phyloP scores from a whole-genome alignment of 2,329 filamentous ascomycete genomes.

The Fusarium sulawesiense region DNA sequence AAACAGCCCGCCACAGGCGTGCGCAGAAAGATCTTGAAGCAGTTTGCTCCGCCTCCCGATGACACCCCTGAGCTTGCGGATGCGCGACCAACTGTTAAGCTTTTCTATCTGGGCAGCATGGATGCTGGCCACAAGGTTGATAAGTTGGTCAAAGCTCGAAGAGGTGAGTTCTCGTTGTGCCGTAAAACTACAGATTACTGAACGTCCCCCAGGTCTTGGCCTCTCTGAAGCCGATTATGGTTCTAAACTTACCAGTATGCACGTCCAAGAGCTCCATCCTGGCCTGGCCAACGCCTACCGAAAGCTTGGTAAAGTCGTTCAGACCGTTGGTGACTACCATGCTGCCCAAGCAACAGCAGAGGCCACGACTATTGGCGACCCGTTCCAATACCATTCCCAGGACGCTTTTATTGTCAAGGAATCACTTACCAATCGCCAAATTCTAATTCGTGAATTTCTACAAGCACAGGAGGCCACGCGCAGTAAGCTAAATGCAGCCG shows the following conservation, averaged over 20 bases:
- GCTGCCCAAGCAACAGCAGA: constrained; percentile 96
- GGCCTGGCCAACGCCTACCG: constrained; percentile 91
- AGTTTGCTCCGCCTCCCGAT: constrained; percentile 96
- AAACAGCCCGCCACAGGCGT: constrained; percentile 98
- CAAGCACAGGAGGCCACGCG: constrained; percentile 89
- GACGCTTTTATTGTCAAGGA: constrained; percentile 99
- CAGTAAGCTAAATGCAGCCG: constrained; percentile 85
- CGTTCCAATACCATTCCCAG: constrained; percentile 92
- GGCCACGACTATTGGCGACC: constrained; percentile 92
- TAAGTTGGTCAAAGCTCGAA: constrained; percentile 88
- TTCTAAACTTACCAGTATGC: constrained; percentile 86
- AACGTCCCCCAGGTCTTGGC: constrained; percentile 76
- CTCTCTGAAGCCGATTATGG: constrained; percentile 94
- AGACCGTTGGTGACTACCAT: constrained; percentile 94
- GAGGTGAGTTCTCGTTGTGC: constrained; percentile 69
- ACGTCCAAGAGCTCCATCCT: constrained; percentile 88
- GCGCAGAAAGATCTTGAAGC: constrained; percentile 93
- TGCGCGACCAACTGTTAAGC: constrained; percentile 89
- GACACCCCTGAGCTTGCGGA: constrained; percentile 95
- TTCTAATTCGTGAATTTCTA: constrained; percentile 90
- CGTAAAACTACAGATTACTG: constrained; percentile 25
- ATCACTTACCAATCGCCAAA: constrained; percentile 96
- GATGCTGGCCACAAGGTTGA: constrained; percentile 98
- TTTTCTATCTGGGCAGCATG: constrained; percentile 96
- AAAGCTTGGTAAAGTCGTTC: constrained; percentile 93